Evolutionary conservation across 495 filamentous ascomycete species (phyloP).

Genomic region (Neurospora sp.): DNA sequence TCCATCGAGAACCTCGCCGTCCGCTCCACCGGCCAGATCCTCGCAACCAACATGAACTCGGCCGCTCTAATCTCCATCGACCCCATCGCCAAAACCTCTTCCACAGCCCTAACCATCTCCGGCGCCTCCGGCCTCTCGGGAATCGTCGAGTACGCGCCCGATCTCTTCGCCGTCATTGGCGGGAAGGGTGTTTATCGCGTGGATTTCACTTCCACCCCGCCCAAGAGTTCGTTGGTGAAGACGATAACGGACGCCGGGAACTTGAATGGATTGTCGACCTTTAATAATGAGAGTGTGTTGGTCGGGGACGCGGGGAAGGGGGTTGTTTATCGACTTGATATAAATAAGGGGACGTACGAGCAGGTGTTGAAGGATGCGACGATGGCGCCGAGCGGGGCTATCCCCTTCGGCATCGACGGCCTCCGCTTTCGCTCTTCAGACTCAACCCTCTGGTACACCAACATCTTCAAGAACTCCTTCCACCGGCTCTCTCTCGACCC

Average conservation of each 20-base stretch:
- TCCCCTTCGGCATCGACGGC: constrained; percentile 27
- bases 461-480: constrained; percentile 35
- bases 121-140: constrained; percentile 27
- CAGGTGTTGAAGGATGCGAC: constrained; percentile 27
- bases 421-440: no score
- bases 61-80: constrained; percentile 24
- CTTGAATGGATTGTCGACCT: constrained; percentile 29
- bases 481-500: constrained; percentile 29
- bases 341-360: constrained; percentile 24
- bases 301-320: constrained; percentile 33
- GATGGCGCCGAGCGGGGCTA: no score
- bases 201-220: constrained; percentile 22
- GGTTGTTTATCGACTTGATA: constrained; percentile 29
- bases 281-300: constrained; percentile 28
- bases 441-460: constrained; percentile 22
- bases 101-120: constrained; percentile 21
- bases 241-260: constrained; percentile 28
- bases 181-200: constrained; percentile 31
- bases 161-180: constrained; percentile 32
- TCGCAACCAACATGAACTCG: constrained; percentile 31
- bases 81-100: constrained; percentile 21
- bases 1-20: constrained; percentile 40
- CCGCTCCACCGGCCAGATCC: constrained; percentile 33
- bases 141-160: constrained; percentile 31
- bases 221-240: constrained; percentile 25